These are phyloP conservation scores for Talaromyces funiculosus DNA, from an alignment of 2,329 filamentous ascomycete genomes.

Conservation along the genomic window DNA sequence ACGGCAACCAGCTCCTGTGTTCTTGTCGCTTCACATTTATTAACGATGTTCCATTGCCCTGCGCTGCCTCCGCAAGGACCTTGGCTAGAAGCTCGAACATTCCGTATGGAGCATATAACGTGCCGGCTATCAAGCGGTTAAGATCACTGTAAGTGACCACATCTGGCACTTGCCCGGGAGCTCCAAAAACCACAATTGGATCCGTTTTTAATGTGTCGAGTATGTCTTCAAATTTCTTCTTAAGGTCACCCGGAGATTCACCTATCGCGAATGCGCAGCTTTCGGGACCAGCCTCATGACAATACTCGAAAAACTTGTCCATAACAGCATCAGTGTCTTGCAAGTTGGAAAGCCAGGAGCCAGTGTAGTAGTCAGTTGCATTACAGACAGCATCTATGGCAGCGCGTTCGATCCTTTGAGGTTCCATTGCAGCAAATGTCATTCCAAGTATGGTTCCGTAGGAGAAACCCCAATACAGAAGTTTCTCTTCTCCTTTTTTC, in stretches of 20 bases:
- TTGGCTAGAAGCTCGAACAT: not conserved
- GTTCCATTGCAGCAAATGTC: constrained; percentile 50
- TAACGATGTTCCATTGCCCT: constrained; percentile 1
- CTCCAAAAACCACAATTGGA: constrained; percentile 10
- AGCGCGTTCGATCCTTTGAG: constrained; percentile 47
- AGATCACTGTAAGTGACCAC: constrained; percentile 8
- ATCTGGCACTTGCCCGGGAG: constrained; percentile 6
- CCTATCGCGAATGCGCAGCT: constrained; percentile 11
- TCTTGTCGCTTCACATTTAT: not conserved
- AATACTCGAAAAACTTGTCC: constrained; percentile 15
- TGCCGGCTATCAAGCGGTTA: constrained; percentile 1
- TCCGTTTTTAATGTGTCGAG: constrained; percentile 4
- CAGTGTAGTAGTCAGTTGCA: constrained; percentile 10
- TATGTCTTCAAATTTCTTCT: constrained; percentile 12
- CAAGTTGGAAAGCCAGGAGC: constrained; percentile 1
- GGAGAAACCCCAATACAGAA: constrained; percentile 50
- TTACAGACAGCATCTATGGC: constrained; percentile 38
- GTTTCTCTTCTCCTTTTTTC: constrained; percentile 12
- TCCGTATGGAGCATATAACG: constrained; percentile 1
- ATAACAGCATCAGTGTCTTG: constrained; percentile 15
- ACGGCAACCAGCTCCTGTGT: not conserved
- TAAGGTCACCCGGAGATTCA: not conserved
- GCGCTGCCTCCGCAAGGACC: not conserved
- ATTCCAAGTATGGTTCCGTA: constrained; percentile 52
- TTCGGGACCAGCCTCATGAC: constrained; percentile 15